Percentiles rank a stretch among this genome's conserved stretches.
Evolutionary conservation across 768 basidiomycete species (phyloP).

Genomic region (Boletus patriciae): DNA sequence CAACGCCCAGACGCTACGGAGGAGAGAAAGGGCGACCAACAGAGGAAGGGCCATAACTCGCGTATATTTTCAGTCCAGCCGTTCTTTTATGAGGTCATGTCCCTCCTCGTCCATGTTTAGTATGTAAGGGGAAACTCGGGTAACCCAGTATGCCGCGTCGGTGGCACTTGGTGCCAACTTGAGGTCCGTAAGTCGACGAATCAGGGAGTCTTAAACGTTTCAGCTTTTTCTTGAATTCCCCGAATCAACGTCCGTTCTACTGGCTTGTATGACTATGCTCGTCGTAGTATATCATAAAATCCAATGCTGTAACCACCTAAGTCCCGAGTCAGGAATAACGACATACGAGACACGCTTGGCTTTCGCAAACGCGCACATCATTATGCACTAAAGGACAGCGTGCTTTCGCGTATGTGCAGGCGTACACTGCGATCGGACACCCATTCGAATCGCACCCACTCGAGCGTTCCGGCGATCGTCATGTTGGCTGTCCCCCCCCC

Average conservation of each 20-base stretch:
- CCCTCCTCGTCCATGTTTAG: not conserved
- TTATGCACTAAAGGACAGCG: slow-evolving; percentile 82
- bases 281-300: no score
- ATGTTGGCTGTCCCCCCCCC: slow-evolving; percentile 52
- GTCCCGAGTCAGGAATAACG: not conserved
- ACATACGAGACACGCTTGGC: not conserved
- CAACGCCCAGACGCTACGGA: slow-evolving; percentile 13
- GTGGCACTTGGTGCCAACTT: no score
- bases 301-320: not conserved
- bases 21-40: slow-evolving; percentile 13
- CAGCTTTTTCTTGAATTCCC: no score
- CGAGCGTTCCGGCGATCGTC: slow-evolving; percentile 63
- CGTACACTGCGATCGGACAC: slow-evolving; percentile 77
- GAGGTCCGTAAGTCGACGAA: no score
- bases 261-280: no score
- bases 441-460: slow-evolving; percentile 84
- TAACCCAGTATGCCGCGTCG: no score
- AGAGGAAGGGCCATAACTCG: slow-evolving; percentile 5
- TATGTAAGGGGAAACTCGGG: no score
- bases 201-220: no score
- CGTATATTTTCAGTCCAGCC: no score
- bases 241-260: no score
- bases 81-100: slow-evolving; percentile 3
- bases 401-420: slow-evolving; percentile 77
- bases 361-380: not conserved